Conservation (phyloP, 306 rosid genomes). For the Cucumis hystrix region DNA sequence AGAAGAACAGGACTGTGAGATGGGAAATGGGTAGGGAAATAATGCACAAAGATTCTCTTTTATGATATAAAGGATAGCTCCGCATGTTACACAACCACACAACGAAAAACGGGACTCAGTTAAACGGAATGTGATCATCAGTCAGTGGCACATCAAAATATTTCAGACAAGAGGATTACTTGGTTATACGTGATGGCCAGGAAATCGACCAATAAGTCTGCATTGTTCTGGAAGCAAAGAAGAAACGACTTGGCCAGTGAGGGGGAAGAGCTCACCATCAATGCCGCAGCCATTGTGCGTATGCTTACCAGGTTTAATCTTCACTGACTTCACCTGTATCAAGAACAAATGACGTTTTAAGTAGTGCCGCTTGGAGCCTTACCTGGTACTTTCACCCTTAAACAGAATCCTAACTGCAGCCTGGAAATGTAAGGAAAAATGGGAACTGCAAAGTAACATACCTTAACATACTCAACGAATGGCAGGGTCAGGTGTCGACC, state of each 20-base stretch:
- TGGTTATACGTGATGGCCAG: conserved; percentile 31
- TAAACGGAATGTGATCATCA: conserved; percentile 14
- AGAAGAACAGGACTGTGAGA: not conserved
- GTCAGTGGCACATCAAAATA: conserved; percentile 35
- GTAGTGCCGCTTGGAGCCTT: not conserved
- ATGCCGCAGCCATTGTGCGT: conserved; percentile 87
- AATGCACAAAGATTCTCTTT: conserved; percentile 8
- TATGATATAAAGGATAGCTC: conserved; percentile 2
- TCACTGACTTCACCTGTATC: conserved; percentile 82
- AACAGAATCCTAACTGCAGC: not conserved
- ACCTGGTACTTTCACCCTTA: not conserved
- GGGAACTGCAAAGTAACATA: conserved; percentile 13
- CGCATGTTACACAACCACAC: conserved; percentile 2
- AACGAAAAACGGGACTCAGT: not conserved
- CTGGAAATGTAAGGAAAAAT: not conserved
- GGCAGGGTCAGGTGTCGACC: conserved; percentile 94
- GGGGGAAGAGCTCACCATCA: conserved; percentile 94
- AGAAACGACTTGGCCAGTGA: conserved; percentile 71
- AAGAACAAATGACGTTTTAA: not conserved
- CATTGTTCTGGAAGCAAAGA: conserved; percentile 95
- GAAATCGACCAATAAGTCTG: conserved; percentile 84
- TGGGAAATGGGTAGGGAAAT: not conserved
- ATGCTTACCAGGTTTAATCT: conserved; percentile 80
- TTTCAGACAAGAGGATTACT: conserved; percentile 18
- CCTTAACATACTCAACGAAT: conserved; percentile 90